Percentiles rank a stretch among this genome's conserved stretches.
phyloP scores from a whole-genome alignment of 2,329 filamentous ascomycete species.

The Fusarium lateritium region DNA sequence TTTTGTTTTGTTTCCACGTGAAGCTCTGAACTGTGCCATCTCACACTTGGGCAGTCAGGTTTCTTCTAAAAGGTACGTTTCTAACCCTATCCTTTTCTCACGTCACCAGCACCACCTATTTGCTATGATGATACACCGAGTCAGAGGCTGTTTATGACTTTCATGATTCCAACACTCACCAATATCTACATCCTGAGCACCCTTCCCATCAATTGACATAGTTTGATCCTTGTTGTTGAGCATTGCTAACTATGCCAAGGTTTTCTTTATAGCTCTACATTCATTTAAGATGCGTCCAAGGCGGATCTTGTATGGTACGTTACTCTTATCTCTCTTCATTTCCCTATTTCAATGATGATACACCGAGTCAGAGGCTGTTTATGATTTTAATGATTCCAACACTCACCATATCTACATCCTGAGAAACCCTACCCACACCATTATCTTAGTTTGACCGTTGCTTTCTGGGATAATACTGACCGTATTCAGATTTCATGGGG shows the following conservation, averaged over 20 bases:
- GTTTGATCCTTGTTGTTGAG: background rate
- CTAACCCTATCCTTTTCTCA: constrained; percentile 1
- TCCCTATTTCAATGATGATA: constrained; percentile 57
- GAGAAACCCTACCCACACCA: constrained; percentile 14
- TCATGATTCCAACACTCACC: constrained; percentile 55
- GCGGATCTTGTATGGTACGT: constrained; percentile 43
- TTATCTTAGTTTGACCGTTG: background rate
- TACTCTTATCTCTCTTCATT: background rate
- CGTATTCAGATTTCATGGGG: background rate
- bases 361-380: constrained; percentile 63
- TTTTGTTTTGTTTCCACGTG: constrained; percentile 53
- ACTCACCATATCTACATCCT: constrained; percentile 51
- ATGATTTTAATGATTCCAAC: constrained; percentile 61
- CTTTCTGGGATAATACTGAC: background rate
- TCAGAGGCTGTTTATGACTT: constrained; percentile 63
- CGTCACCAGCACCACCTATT: constrained; percentile 1
- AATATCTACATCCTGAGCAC: constrained; percentile 44
- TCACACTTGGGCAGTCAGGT: constrained; percentile 31
- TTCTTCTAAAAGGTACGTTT: constrained; percentile 47
- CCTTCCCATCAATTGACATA: background rate
- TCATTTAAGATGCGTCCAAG: background rate
- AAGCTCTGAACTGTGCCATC: constrained; percentile 47
- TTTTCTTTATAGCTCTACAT: background rate
- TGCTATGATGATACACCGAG: constrained; percentile 60
- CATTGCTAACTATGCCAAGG: constrained; percentile 17